phyloP scores from a whole-genome alignment of 805 yeast genomes.

The Danielia reshetovae region DNA sequence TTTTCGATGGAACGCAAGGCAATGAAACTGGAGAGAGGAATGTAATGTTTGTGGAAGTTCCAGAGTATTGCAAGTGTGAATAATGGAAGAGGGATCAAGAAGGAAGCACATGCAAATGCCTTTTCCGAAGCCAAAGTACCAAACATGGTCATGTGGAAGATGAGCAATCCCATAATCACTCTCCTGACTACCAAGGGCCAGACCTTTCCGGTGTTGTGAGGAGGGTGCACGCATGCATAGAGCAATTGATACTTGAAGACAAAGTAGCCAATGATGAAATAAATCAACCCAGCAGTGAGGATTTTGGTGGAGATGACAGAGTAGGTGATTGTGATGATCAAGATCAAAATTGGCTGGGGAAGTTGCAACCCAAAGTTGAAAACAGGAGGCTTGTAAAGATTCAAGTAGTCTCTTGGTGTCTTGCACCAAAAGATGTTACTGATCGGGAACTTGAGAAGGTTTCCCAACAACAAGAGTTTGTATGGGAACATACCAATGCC shows the following conservation, averaged over 20 bases:
- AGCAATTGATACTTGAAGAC: slow-evolving; percentile 89
- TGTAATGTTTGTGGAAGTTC: slow-evolving; percentile 76
- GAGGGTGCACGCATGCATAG: slow-evolving; percentile 90
- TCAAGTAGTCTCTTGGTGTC: slow-evolving; percentile 79
- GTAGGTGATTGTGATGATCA: slow-evolving; percentile 81
- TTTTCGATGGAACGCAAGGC: slow-evolving; percentile 77
- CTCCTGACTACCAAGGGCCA: slow-evolving; percentile 91
- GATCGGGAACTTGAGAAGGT: slow-evolving; percentile 65
- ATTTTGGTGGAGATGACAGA: slow-evolving; percentile 88
- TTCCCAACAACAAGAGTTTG: slow-evolving; percentile 76
- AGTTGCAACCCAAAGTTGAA: slow-evolving; percentile 88
- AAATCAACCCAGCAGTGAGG: slow-evolving; percentile 75
- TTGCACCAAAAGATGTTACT: slow-evolving; percentile 56
- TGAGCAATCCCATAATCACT: slow-evolving; percentile 69
- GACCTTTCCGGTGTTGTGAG: slow-evolving; percentile 93
- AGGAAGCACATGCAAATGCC: slow-evolving; percentile 71
- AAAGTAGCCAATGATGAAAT: slow-evolving; percentile 80
- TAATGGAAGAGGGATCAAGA: slow-evolving; percentile 73
- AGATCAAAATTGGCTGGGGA: slow-evolving; percentile 86
- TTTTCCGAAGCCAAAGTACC: slow-evolving; percentile 82
- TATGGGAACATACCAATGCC: slow-evolving; percentile 90
- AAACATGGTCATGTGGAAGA: slow-evolving; percentile 90
- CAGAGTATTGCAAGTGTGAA: slow-evolving; percentile 62
- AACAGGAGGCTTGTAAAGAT: slow-evolving; percentile 79
- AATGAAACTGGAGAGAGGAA: slow-evolving; percentile 79